Conservation (phyloP, 179 eudicot species). For the Spergularia azorica region DNA sequence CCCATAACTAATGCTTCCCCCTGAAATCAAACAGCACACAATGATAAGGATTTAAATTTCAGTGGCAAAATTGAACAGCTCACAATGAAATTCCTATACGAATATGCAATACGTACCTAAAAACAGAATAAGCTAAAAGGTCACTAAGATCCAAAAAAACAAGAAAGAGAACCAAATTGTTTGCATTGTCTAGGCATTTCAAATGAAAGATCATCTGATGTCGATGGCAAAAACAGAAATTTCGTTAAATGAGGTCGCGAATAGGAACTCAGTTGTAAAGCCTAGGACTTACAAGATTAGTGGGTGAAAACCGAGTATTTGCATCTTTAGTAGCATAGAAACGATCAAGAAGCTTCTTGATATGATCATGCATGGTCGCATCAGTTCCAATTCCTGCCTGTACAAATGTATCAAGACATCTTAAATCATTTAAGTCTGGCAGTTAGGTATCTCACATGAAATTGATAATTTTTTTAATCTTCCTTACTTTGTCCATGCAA, state of each 20-base stretch:
- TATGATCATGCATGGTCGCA: slow-evolving; percentile 99
- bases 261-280: not conserved
- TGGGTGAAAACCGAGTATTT: slow-evolving; percentile 83
- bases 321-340: slow-evolving; percentile 92
- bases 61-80: too few relatives aligned
- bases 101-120: too few relatives aligned
- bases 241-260: not conserved
- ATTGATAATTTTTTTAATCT: not conserved
- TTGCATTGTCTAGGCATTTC: not conserved
- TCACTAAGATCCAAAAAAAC: not conserved
- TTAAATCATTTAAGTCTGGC: not conserved
- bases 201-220: not conserved
- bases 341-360: slow-evolving; percentile 94
- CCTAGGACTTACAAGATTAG: slow-evolving; percentile 65
- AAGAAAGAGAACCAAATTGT: not conserved
- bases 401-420: not conserved
- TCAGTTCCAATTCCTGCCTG: slow-evolving; percentile 98
- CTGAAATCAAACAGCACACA: slow-evolving; percentile 44
- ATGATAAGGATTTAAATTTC: not conserved
- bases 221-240: not conserved
- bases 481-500: slow-evolving; percentile 91
- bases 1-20: slow-evolving; percentile 99
- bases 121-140: not conserved
- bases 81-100: too few relatives aligned
- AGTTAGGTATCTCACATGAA: not conserved